A percentile compares a stretch with the other conserved stretches of the same genome.
Conservation (phyloP, 164 flowering plant species). For the Vitis cinerea region DNA sequence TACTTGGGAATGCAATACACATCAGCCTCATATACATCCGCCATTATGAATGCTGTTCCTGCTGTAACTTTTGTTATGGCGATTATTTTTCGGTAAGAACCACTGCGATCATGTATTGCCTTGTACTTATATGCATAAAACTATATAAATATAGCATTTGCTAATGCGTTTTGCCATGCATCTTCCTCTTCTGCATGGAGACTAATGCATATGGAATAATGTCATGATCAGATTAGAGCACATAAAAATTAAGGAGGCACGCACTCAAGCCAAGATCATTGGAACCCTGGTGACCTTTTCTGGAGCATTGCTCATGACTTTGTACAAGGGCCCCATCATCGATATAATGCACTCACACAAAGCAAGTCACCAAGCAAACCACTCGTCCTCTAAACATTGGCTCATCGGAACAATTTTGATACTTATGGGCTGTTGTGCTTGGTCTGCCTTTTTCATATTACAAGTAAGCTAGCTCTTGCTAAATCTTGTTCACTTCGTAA, state of each 20-base stretch:
- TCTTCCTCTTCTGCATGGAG: no score
- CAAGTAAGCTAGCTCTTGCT: slow-evolving; percentile 24
- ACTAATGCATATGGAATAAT: neutral
- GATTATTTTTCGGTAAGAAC: slow-evolving; percentile 27
- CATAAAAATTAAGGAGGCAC: slow-evolving; percentile 27
- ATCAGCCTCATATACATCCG: slow-evolving; percentile 44
- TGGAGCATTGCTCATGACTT: slow-evolving; percentile 50
- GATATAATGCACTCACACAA: slow-evolving; percentile 15
- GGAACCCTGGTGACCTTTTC: slow-evolving; percentile 44
- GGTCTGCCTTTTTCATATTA: slow-evolving; percentile 44
- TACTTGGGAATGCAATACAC: slow-evolving; percentile 54
- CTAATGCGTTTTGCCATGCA: no score
- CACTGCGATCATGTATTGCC: neutral
- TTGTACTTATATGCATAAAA: no score
- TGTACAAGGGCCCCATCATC: slow-evolving; percentile 47
- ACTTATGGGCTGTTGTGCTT: slow-evolving; percentile 31
- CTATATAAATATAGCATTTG: no score
- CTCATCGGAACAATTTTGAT: slow-evolving; percentile 38
- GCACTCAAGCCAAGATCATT: slow-evolving; percentile 39
- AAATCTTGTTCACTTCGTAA: no score
- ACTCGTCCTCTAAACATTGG: slow-evolving; percentile 29
- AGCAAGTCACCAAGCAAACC: neutral
- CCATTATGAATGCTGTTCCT: slow-evolving; percentile 48
- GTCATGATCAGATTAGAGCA: slow-evolving; percentile 32
- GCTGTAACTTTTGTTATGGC: slow-evolving; percentile 49